Evolutionary conservation across 805 yeast species (phyloP), one percentile per base, ranked within the genome.

Genomic region (Saccharomycopsis sp.): DNA sequence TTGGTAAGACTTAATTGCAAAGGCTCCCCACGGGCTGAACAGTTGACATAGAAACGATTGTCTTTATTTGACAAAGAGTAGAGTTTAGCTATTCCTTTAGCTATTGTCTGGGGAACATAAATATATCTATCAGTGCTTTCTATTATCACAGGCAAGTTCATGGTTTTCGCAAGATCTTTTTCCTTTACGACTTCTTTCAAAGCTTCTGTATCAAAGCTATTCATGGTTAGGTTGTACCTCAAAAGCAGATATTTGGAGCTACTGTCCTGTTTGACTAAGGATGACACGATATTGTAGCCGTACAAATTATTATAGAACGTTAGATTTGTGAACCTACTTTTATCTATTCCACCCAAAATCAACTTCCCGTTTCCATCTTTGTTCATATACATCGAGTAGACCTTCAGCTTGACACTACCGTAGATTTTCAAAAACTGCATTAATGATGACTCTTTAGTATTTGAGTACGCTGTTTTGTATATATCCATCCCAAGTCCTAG

Each of bases 101-200:
- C 53, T n/a, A 58, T 29, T 17, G 15, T 5, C 19, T 58, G 35
- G 14, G 63, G 63, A 5, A 57, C 63, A 53, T 52, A 58, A 35
- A 60, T 60, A 34, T 22, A 52, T 20, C 63, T 22, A 14, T 55
- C 61, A 12, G 63, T 58, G 38, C 58, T 54, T 20, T 60, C 61
- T n/a, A 60, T 34, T 29, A 60, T 41, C 12, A 58, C 63, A 49
- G 51, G 58, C 25, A 57, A 60, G 2, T 35, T 41, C 14, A 47
- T 20, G 12, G 44, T 17, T n/a, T 23, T 22, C 42, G 44, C 53
- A 8, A 12, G 34, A 9, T 47, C 56, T n/a, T 50, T 23, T 41
- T 24, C 50, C 29, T 35, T 58, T 54, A 35, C 38, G 5, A 29
- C 38, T 12, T 29, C 38, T 12, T 29, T 55, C 44, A 54, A 23